Conservation (phyloP, 805 yeast genomes). For the Kuraishia borneana region DNA sequence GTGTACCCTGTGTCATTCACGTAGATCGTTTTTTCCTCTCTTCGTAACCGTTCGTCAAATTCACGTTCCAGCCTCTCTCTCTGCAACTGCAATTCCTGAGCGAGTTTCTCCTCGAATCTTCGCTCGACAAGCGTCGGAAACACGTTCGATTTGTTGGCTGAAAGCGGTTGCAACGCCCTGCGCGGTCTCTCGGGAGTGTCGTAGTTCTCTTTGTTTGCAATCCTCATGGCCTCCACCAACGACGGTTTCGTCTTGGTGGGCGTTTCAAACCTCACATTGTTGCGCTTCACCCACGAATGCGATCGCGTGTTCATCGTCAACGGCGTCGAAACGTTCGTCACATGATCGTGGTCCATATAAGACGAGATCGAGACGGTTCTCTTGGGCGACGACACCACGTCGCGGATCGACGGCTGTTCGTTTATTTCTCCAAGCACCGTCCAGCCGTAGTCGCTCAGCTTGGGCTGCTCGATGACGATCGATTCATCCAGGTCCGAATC, state of each 20-base stretch:
- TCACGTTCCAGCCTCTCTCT: slow-evolving; percentile 6
- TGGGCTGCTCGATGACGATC: slow-evolving; percentile 30
- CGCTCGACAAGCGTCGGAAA: no score
- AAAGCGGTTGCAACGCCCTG: background rate
- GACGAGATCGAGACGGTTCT: background rate
- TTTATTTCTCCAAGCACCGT: slow-evolving; percentile 30
- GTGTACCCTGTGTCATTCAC: slow-evolving; percentile 61
- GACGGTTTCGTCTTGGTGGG: background rate
- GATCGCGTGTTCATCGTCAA: background rate
- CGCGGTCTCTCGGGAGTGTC: background rate
- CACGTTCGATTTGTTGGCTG: slow-evolving; percentile 7
- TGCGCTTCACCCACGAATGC: background rate
- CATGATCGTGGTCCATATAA: background rate
- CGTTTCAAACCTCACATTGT: background rate
- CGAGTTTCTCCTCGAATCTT: slow-evolving; percentile 7
- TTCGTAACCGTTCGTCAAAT: background rate
- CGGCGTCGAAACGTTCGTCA: slow-evolving; percentile 2
- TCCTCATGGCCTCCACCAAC: background rate
- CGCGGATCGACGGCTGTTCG: slow-evolving; percentile 4
- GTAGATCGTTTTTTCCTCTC: slow-evolving; percentile 5
- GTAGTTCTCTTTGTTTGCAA: background rate
- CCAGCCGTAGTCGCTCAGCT: slow-evolving; percentile 40
- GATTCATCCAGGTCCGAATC: background rate
- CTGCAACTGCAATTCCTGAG: slow-evolving; percentile 10
- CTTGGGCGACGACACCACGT: background rate